These are phyloP conservation scores for Solanum commersonii DNA, from an alignment of 257 asterid genomes.

Conservation along the genomic window DNA sequence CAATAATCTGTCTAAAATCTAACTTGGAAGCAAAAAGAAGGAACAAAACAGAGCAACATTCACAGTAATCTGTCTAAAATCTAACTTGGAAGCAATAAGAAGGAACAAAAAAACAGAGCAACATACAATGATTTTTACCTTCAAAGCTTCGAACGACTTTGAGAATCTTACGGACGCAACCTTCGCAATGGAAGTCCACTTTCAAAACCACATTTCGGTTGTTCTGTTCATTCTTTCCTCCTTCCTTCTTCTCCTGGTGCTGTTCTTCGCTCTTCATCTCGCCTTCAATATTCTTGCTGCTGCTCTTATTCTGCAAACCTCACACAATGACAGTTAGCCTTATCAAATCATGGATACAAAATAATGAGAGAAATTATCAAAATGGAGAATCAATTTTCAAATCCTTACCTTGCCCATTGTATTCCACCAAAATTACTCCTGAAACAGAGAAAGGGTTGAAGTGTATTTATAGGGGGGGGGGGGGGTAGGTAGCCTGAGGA, in stretches of 20 bases:
- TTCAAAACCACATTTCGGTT: slow-evolving; percentile 41
- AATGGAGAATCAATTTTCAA: not conserved
- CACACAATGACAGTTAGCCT: not conserved
- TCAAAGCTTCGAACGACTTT: slow-evolving; percentile 39
- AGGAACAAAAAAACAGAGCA: not conserved
- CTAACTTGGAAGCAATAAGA: not conserved
- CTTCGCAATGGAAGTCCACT: slow-evolving; percentile 70
- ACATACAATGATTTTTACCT: slow-evolving; percentile 21
- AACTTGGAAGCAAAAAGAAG: not conserved
- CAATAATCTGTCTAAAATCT: not conserved
- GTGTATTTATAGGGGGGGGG: not conserved
- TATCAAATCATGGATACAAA: too few species aligned
- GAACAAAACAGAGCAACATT: not conserved
- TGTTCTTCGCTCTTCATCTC: not conserved
- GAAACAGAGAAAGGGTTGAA: not conserved
- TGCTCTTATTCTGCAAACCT: slow-evolving; percentile 4
- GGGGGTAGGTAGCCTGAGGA: not conserved
- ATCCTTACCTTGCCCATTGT: not conserved
- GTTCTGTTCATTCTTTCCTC: slow-evolving; percentile 13
- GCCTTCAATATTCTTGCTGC: not conserved
- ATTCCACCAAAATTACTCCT: not conserved
- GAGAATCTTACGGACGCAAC: slow-evolving; percentile 54
- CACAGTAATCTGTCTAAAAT: not conserved
- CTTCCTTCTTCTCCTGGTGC: slow-evolving; percentile 8
- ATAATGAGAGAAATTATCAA: not conserved